Percentiles rank a stretch among this genome's conserved stretches.
Conservation (phyloP, 306 rosid species). For the Prunus fruticosa region DNA sequence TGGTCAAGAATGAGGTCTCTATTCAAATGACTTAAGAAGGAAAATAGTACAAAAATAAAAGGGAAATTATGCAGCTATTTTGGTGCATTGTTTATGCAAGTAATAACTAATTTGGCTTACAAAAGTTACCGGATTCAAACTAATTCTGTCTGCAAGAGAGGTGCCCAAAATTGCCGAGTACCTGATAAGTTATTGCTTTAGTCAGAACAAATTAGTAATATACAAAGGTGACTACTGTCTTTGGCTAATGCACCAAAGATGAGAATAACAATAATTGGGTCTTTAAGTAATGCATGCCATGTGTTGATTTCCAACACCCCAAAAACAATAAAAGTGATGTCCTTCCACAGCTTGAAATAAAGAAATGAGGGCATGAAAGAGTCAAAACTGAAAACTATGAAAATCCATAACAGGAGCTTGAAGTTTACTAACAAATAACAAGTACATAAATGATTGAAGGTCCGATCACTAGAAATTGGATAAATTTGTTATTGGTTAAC, state of each 20-base stretch:
- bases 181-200: conserved; percentile 44
- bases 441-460: background rate
- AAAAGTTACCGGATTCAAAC: conserved; percentile 65
- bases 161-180: conserved; percentile 95
- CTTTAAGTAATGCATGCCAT: background rate
- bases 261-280: background rate
- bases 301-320: background rate
- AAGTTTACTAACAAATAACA: no score
- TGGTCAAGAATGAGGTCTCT: background rate
- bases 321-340: background rate
- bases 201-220: conserved; percentile 11
- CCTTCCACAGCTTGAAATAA: background rate
- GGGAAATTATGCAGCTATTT: background rate
- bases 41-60: background rate
- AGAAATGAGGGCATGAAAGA: background rate
- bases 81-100: background rate
- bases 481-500: background rate
- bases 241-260: background rate
- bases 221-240: conserved; percentile 10
- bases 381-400: background rate
- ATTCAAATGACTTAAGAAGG: background rate
- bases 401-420: background rate
- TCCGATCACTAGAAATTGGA: background rate
- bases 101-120: background rate
- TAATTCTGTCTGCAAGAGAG: conserved; percentile 57